Evolutionary conservation across 2,329 filamentous ascomycete species (phyloP).

Genomic region (Aspergillus proliferans): DNA sequence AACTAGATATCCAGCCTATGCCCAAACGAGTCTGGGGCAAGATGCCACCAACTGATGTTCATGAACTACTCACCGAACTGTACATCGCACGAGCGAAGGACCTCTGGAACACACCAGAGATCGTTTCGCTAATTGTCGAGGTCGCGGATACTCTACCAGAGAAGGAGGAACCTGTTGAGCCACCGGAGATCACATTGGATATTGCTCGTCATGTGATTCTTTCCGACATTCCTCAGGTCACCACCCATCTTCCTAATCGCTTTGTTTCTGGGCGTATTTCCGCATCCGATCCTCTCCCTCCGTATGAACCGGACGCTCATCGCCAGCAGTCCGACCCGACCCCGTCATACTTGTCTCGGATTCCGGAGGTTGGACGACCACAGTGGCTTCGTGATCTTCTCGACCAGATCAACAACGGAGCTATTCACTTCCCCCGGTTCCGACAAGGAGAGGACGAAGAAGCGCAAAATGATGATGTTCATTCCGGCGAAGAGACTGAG

Average conservation of each 20-base stretch:
- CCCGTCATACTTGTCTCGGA: slow-evolving; percentile 24
- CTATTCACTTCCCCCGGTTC: slow-evolving; percentile 20
- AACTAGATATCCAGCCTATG: slow-evolving; percentile 66
- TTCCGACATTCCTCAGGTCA: slow-evolving; percentile 65
- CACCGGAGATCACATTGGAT: slow-evolving; percentile 45
- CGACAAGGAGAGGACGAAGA: slow-evolving; percentile 14
- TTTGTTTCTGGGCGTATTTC: slow-evolving; percentile 62
- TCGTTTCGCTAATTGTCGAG: slow-evolving; percentile 61
- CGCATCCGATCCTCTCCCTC: slow-evolving; percentile 77
- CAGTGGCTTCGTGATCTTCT: slow-evolving; percentile 33
- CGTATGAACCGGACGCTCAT: slow-evolving; percentile 44
- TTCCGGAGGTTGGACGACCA: slow-evolving; percentile 26
- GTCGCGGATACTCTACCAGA: slow-evolving; percentile 53
- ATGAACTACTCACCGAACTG: slow-evolving; percentile 65
- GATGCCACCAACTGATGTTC: slow-evolving; percentile 57
- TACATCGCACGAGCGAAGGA: slow-evolving; percentile 73
- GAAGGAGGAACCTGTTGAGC: slow-evolving; percentile 39
- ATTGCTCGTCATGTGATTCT: slow-evolving; percentile 73
- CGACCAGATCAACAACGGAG: slow-evolving; percentile 29
- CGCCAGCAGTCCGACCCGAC: slow-evolving; percentile 29
- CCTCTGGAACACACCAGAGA: slow-evolving; percentile 76
- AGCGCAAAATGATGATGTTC: slow-evolving; percentile 5
- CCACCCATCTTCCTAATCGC: slow-evolving; percentile 60
- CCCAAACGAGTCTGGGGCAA: slow-evolving; percentile 80
- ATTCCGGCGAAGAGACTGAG: slow-evolving; percentile 6